Evolutionary conservation across 2,329 filamentous ascomycete genomes (phyloP).

Genomic region (Seiridium unicorne): DNA sequence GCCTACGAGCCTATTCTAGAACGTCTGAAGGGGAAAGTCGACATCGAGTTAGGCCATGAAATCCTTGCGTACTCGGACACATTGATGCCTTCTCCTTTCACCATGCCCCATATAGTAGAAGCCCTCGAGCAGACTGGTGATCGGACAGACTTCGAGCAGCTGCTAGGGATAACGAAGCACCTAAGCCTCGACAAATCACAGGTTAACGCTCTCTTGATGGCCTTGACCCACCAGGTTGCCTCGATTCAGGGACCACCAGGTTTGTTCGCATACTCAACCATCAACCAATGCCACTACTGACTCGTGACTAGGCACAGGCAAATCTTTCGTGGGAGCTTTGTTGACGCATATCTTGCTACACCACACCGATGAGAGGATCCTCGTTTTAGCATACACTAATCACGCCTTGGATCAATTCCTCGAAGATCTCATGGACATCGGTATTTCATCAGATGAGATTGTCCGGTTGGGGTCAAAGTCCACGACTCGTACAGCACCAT

Average conservation of each 20-base stretch:
- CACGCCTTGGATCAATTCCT: conserved; percentile 66
- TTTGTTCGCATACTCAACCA: conserved; percentile 25
- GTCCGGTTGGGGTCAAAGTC: conserved; percentile 64
- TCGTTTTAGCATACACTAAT: conserved; percentile 69
- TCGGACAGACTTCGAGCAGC: background rate
- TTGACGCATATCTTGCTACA: conserved; percentile 55
- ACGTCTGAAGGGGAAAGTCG: conserved; percentile 52
- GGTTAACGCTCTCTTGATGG: conserved; percentile 50
- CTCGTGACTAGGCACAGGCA: conserved; percentile 61
- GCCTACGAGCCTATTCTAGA: conserved; percentile 66
- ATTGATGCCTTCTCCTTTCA: conserved; percentile 31
- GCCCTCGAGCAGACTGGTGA: conserved; percentile 8
- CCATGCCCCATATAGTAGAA: conserved; percentile 27
- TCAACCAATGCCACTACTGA: background rate
- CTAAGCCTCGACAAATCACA: conserved; percentile 44
- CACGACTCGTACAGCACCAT: conserved; percentile 41
- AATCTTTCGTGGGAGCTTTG: conserved; percentile 70
- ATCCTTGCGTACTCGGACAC: background rate
- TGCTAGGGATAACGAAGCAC: background rate
- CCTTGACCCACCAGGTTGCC: conserved; percentile 52
- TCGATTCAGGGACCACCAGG: conserved; percentile 73
- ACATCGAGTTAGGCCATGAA: conserved; percentile 52
- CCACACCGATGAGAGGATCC: conserved; percentile 46
- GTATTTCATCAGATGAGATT: conserved; percentile 48
- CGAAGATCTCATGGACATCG: conserved; percentile 60